Percentiles rank a stretch among this genome's conserved stretches.
These are phyloP conservation scores for Phialophora expanda DNA, from an alignment of 2,329 filamentous ascomycete genomes.

Conservation along the genomic window DNA sequence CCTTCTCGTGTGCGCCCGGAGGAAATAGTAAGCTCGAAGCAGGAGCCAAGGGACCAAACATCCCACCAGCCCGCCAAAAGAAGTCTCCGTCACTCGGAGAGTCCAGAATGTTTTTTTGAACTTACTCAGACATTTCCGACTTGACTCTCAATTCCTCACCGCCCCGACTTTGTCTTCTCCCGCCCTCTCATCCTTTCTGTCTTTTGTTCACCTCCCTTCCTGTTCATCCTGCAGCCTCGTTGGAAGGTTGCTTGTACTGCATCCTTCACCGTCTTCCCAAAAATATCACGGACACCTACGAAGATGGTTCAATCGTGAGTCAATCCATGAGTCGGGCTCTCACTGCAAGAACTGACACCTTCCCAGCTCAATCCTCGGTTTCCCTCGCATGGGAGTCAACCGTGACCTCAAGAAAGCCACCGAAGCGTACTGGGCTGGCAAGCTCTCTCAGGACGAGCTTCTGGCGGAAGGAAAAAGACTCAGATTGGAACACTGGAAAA, in stretches of 20 bases:
- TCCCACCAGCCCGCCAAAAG: constrained; percentile 7
- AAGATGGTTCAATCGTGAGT: constrained; percentile 67
- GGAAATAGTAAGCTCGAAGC: constrained; percentile 2
- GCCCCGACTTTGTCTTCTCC: constrained; percentile 28
- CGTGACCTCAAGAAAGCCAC: constrained; percentile 99
- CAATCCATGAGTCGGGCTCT: background rate
- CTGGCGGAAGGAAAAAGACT: constrained; percentile 95
- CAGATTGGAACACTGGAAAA: constrained; percentile 96
- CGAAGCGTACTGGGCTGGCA: constrained; percentile 96
- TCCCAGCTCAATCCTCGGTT: constrained; percentile 79
- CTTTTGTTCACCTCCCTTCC: constrained; percentile 29
- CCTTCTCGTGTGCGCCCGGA: background rate
- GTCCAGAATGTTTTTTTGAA: constrained; percentile 2
- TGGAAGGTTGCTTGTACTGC: constrained; percentile 29
- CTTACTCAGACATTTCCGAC: constrained; percentile 13
- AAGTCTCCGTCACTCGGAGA: constrained; percentile 6
- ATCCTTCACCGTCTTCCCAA: constrained; percentile 16
- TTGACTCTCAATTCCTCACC: constrained; percentile 32
- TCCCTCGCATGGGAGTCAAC: constrained; percentile 97
- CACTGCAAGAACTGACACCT: constrained; percentile 24
- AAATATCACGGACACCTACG: constrained; percentile 39
- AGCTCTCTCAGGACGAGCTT: constrained; percentile 89
- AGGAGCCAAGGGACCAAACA: constrained; percentile 2
- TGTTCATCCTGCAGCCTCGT: constrained; percentile 32
- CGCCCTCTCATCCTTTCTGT: constrained; percentile 37